phyloP scores from a whole-genome alignment of 1,284 basidiomycete species.

The Peniophora sp. region DNA sequence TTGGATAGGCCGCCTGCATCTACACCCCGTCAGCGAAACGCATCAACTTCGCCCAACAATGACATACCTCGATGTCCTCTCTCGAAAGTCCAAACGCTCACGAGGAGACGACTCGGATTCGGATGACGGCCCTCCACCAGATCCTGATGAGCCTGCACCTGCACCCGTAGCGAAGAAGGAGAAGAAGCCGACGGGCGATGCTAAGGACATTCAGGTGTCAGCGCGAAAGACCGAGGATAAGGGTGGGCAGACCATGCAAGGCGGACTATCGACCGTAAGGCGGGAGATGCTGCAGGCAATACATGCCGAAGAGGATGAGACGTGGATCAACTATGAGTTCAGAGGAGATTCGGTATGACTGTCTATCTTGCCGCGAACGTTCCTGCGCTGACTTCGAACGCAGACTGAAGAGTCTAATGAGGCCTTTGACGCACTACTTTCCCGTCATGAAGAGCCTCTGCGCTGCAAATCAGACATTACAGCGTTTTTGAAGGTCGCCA shows the following conservation, averaged over 20 bases:
- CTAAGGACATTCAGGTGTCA: constrained; percentile 69
- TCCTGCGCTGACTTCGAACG: constrained; percentile 2
- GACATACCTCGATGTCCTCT: constrained; percentile 66
- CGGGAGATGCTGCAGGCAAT: constrained; percentile 69
- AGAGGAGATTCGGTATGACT: constrained; percentile 51
- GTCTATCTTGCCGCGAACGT: constrained; percentile 3
- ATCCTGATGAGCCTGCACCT: constrained; percentile 61
- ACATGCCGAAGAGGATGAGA: constrained; percentile 65
- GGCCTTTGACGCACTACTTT: constrained; percentile 55
- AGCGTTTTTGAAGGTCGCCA: constrained; percentile 51
- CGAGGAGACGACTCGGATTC: constrained; percentile 56
- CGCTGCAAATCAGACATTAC: constrained; percentile 55
- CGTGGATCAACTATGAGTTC: constrained; percentile 58
- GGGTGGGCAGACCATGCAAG: constrained; percentile 28
- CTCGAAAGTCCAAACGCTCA: constrained; percentile 48
- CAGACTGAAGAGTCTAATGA: constrained; percentile 50
- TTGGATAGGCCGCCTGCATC: constrained; percentile 54
- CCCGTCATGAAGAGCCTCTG: constrained; percentile 43
- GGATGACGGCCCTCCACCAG: constrained; percentile 70
- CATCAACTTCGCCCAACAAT: constrained; percentile 75
- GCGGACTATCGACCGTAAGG: constrained; percentile 48
- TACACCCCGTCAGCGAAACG: constrained; percentile 70
- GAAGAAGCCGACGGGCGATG: constrained; percentile 40
- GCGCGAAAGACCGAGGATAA: constrained; percentile 63
- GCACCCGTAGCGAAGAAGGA: constrained; percentile 44